Percentiles rank a stretch among this genome's conserved stretches.
These are phyloP conservation scores for Xylaria sp. DNA, from an alignment of 2,329 filamentous ascomycete species.

Conservation along the genomic window DNA sequence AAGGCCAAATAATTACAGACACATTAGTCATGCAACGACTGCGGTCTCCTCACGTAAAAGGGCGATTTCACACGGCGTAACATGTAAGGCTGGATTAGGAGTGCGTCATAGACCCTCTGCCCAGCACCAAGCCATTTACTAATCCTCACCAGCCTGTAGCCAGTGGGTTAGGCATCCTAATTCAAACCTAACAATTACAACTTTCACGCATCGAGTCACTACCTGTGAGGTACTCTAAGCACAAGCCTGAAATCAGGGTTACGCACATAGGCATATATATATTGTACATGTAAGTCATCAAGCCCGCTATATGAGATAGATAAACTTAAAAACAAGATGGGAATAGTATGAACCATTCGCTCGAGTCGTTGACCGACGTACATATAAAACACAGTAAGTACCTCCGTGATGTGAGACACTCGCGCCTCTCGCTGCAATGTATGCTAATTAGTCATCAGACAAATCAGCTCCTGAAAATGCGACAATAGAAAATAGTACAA, in stretches of 20 bases:
- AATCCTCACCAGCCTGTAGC: too few species aligned
- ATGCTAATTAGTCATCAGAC: neutral
- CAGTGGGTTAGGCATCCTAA: too few species aligned
- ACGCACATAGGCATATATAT: neutral
- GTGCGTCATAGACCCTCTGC: too few species aligned
- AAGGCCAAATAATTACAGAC: too few species aligned
- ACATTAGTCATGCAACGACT: too few species aligned
- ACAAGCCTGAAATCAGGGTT: neutral
- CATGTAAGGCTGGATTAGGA: too few species aligned
- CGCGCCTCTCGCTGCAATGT: conserved; percentile 1
- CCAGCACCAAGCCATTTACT: too few species aligned
- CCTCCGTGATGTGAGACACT: conserved; percentile 4
- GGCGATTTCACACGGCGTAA: too few species aligned
- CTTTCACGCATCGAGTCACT: too few species aligned
- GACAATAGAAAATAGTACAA: neutral
- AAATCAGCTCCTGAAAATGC: conserved; percentile 25
- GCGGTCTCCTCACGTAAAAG: too few species aligned
- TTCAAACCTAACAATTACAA: too few species aligned
- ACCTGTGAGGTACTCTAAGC: too few species aligned
- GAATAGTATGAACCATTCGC: neutral
- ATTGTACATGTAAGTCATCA: neutral
- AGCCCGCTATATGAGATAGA: neutral
- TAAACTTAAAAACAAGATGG: neutral
- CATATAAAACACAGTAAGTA: neutral
- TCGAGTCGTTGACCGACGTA: neutral